Evolutionary conservation across 768 basidiomycete species (phyloP).

Genomic region (Phaeotremella fagi): DNA sequence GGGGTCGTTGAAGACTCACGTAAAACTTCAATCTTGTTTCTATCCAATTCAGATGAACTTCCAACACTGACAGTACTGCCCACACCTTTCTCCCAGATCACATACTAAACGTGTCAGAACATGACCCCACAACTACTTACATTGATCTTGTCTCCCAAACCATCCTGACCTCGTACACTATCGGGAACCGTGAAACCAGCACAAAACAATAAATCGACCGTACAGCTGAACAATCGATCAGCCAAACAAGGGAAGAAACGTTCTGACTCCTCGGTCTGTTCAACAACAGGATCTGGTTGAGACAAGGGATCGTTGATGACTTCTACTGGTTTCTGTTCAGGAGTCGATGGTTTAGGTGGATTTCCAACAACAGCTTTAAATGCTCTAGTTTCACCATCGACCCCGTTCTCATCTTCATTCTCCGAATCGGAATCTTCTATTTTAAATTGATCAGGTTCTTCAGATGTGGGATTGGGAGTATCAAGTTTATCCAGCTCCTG

Average conservation of each 20-base stretch:
- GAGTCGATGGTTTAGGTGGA: slow-evolving; percentile 7
- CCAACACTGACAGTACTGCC: slow-evolving; percentile 77
- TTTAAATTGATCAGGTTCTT: slow-evolving; percentile 36
- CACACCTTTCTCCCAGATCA: slow-evolving; percentile 80
- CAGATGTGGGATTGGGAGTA: slow-evolving; percentile 5
- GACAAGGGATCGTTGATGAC: slow-evolving; percentile 20
- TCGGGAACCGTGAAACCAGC: slow-evolving; percentile 86
- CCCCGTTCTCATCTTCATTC: slow-evolving; percentile 11
- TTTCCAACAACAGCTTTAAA: slow-evolving; percentile 32
- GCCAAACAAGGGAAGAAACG: slow-evolving; percentile 65
- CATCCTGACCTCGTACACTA: slow-evolving; percentile 27
- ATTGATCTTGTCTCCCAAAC: slow-evolving; percentile 46
- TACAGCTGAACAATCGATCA: slow-evolving; percentile 69
- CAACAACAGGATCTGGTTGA: background rate
- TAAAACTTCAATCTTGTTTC: slow-evolving; percentile 81
- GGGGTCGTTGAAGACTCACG: slow-evolving; percentile 49
- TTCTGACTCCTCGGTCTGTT: slow-evolving; percentile 35
- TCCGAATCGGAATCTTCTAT: slow-evolving; percentile 41
- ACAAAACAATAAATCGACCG: slow-evolving; percentile 84
- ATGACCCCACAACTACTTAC: slow-evolving; percentile 19
- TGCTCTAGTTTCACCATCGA: slow-evolving; percentile 26
- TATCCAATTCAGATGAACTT: slow-evolving; percentile 60
- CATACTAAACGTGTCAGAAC: slow-evolving; percentile 33
- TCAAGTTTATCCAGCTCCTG: slow-evolving; percentile 23
- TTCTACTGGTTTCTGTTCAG: background rate